Evolutionary conservation across 208 protist species (phyloP), one percentile per base, ranked within the genome.

Genomic region (Angomonas ambiguus): DNA sequence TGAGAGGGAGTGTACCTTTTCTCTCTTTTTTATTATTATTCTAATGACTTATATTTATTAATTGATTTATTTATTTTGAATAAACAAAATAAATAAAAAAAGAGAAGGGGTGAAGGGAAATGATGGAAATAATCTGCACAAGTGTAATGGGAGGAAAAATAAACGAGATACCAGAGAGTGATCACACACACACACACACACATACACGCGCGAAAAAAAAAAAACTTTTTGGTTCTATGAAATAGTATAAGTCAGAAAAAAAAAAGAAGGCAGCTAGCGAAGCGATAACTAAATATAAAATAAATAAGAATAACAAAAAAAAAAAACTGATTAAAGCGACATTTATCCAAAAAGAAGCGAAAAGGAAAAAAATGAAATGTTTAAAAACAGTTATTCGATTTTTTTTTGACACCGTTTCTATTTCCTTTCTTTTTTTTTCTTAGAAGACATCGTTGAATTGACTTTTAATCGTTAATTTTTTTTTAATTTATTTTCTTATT

Each of bases 251-350:
- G 28, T 16, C 11, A 51, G 2, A 31, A 24, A 51, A 69, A 62
- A 53, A 51, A 34, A 51, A 69, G 18, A 51, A 34, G 58, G 38
- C 31, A 34, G 27, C 11, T 8, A 33, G n/a, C 51, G 10, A 0
- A 10, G n/a, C 28, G 18, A 69, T 2, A 51, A 27, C 5, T 24
- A 59, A 30, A 62, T 25, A 65, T 24, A 60, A 65, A 60, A 60
- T 60, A 61, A 63, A 65, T 66, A n/a, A 48, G 51, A 65, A 58
- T 53, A 22, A 51, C 16, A 51, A 22, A 62, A 51, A 68, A 22
- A 13, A 51, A 64, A 63, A 66, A 67, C 34, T 41, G 61, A 35
- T 55, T 30, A 55, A 22, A 55, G 49, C 10, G 28, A 55, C 16
- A 55, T n/a, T 55, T 8, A 55, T 20, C 11, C 6, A 22, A 55